These are phyloP conservation scores for Grosmannia serpens DNA, from an alignment of 2,329 filamentous ascomycete species.

Conservation along the genomic window DNA sequence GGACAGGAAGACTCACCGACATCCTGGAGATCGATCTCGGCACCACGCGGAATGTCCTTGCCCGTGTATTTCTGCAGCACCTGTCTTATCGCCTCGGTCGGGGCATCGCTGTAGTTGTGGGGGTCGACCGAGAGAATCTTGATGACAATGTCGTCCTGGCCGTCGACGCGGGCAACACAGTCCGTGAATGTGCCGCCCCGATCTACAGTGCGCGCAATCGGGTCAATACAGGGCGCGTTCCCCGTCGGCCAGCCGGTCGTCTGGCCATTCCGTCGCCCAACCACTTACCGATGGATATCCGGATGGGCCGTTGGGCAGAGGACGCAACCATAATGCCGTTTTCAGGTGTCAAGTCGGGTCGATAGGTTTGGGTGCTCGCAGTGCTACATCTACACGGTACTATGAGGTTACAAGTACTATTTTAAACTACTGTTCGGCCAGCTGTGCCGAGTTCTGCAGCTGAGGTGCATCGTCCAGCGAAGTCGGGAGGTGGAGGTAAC, in stretches of 20 bases:
- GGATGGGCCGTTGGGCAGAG: background rate
- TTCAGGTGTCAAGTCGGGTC: background rate
- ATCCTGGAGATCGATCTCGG: slow-evolving; percentile 29
- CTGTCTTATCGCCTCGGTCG: slow-evolving; percentile 1
- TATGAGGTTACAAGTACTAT: background rate
- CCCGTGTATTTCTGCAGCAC: slow-evolving; percentile 19
- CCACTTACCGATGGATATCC: background rate
- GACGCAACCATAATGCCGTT: background rate
- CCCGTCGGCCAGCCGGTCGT: background rate
- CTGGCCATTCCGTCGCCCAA: background rate
- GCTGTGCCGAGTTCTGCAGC: background rate
- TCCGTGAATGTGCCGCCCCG: slow-evolving; percentile 4
- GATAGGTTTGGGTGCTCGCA: background rate
- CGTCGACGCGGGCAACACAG: slow-evolving; percentile 34
- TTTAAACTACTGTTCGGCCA: background rate
- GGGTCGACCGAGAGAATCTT: slow-evolving; percentile 5
- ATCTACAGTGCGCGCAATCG: background rate
- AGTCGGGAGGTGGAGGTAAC: background rate
- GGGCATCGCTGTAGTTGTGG: slow-evolving; percentile 2
- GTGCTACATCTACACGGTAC: background rate
- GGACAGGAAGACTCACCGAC: background rate
- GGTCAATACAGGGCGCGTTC: background rate
- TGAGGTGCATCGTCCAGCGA: background rate
- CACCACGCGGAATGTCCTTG: slow-evolving; percentile 46
- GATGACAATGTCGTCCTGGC: slow-evolving; percentile 31